Base-by-base conservation (phyloP, 495 filamentous ascomycete species). In the Penicillium paradoxum region DNA sequence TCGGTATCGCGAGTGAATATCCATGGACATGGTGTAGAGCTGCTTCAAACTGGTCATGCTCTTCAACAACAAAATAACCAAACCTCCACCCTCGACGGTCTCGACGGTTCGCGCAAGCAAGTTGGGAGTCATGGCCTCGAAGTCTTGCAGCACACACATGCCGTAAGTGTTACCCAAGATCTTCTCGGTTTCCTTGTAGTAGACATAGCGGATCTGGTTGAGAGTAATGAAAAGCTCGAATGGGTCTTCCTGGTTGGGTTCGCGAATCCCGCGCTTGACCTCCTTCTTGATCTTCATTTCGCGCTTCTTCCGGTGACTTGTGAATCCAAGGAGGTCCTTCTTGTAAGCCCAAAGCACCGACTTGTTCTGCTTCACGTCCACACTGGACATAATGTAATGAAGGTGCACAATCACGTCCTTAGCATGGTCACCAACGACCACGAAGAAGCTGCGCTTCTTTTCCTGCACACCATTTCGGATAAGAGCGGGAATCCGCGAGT, bases 161-260 rank as follows among this genome's bases (percentile, higher is more conserved):
- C 95, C 93, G 66, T 92, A 99, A 27, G 95, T 99, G 70, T 97
- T 96, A 58, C 95, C 95, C 34, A 99, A 71, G 65, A 99, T 97
- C 76, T 96, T 96, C 54, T 99, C 95, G n/a, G 95, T 97, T 72
- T 99, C 95, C 73, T 99, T 99, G 77, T 99, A 99, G 79, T 96
- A 99, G 34, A 92, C 89, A 82, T 97, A 99, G 58, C 95, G 89
- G 60, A 99, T 96, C 66, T 96, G 90, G 70, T 96, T 88, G 49
- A 96, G 83, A 17, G 89, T 91, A 66, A 99, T 86, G 74, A 99
- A 99, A 55, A 97, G 79, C 75, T 99, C 95, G 73, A 99, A 99
- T 1, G 95, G 88, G 62, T 97, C 95, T 62, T 97, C 91, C 40
- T 85, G 83, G 68, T 99, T 96, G n/a, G 88, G 82, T 68, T 99